These are phyloP conservation scores for Nymphaea colorata DNA, from an alignment of 164 flowering plant genomes.

Conservation along the genomic window DNA sequence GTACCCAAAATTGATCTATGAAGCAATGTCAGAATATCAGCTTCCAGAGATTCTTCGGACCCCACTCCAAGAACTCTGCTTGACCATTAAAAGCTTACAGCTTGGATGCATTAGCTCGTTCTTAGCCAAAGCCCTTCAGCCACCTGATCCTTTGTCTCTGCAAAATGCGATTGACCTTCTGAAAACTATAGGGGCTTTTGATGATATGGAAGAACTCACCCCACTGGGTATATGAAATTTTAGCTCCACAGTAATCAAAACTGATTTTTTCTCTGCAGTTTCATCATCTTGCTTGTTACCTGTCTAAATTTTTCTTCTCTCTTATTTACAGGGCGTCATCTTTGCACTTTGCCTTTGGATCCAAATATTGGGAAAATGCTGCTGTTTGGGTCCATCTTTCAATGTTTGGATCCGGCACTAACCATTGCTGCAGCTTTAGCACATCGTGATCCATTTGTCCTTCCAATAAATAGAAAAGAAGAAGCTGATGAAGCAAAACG, in stretches of 20 bases:
- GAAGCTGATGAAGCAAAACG: conserved; percentile 91
- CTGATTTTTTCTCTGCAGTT: background rate
- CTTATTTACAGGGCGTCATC: conserved; percentile 64
- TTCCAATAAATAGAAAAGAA: conserved; percentile 78
- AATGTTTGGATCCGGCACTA: conserved; percentile 88
- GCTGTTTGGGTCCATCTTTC: conserved; percentile 84
- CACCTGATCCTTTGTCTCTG: conserved; percentile 86
- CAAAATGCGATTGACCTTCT: conserved; percentile 91
- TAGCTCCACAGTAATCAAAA: background rate
- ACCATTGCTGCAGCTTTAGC: conserved; percentile 96
- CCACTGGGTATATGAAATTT: conserved; percentile 52
- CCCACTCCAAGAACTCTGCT: conserved; percentile 87
- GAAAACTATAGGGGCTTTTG: conserved; percentile 82
- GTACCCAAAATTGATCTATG: conserved; percentile 73
- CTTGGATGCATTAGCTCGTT: conserved; percentile 72
- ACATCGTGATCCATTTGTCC: conserved; percentile 84
- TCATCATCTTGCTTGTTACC: conserved; percentile 1
- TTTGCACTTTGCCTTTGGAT: conserved; percentile 81
- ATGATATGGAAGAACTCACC: conserved; percentile 82
- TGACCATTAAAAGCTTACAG: conserved; percentile 80
- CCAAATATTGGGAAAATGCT: conserved; percentile 99
- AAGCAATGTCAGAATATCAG: conserved; percentile 79
- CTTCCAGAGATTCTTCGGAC: conserved; percentile 92
- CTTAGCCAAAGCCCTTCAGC: conserved; percentile 86
- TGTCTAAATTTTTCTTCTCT: conserved; percentile 4